A percentile compares a stretch with the other conserved stretches of the same genome.
phyloP scores from a whole-genome alignment of 2,329 filamentous ascomycete species.

The Fusarium lyarnte region DNA sequence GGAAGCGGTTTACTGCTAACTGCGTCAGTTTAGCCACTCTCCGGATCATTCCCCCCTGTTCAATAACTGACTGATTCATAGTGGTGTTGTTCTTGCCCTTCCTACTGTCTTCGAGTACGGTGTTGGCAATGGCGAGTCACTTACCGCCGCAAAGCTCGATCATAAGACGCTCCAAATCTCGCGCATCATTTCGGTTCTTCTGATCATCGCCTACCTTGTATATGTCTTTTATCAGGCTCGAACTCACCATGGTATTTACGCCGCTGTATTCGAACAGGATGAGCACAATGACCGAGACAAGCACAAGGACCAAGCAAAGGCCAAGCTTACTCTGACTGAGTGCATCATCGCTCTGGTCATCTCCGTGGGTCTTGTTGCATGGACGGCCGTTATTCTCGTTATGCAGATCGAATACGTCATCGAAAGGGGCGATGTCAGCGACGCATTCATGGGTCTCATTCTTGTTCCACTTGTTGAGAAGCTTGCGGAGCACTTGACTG shows the following conservation, averaged over 20 bases:
- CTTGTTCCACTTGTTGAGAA: slow-evolving; percentile 86
- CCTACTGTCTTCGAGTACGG: slow-evolving; percentile 66
- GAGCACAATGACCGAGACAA: slow-evolving; percentile 73
- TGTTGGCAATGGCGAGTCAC: slow-evolving; percentile 43
- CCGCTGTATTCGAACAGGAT: slow-evolving; percentile 76
- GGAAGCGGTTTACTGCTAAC: slow-evolving; percentile 81
- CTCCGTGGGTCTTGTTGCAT: slow-evolving; percentile 73
- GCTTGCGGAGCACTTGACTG: slow-evolving; percentile 84
- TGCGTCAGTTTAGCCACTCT: slow-evolving; percentile 64
- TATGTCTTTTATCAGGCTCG: slow-evolving; percentile 79
- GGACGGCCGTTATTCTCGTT: slow-evolving; percentile 80
- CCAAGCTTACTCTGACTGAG: slow-evolving; percentile 80
- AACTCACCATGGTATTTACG: slow-evolving; percentile 80
- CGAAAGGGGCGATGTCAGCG: slow-evolving; percentile 55
- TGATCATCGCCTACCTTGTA: slow-evolving; percentile 74
- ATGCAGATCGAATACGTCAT: slow-evolving; percentile 73
- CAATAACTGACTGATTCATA: slow-evolving; percentile 45
- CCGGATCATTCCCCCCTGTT: slow-evolving; percentile 1
- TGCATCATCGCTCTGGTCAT: slow-evolving; percentile 71
- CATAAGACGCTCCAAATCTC: slow-evolving; percentile 71
- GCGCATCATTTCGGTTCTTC: slow-evolving; percentile 74
- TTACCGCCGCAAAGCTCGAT: slow-evolving; percentile 53
- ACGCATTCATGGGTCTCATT: slow-evolving; percentile 74
- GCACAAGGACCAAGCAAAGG: slow-evolving; percentile 66
- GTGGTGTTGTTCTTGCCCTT: slow-evolving; percentile 52